phyloP scores from a whole-genome alignment of 2,329 filamentous ascomycete species.

The Ophiostoma sp. region DNA sequence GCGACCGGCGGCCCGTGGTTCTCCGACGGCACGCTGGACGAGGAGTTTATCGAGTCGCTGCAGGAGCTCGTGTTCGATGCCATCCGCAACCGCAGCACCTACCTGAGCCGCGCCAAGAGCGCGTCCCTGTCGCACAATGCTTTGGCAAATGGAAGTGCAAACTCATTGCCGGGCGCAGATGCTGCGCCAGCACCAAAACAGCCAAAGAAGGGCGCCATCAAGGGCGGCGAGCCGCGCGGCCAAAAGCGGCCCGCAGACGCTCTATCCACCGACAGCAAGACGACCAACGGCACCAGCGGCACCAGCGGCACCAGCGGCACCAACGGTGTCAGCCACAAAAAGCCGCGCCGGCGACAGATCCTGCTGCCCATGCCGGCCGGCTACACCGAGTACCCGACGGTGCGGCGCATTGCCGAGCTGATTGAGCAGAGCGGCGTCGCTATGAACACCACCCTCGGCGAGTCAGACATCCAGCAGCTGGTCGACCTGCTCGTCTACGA shows the following conservation, averaged over 20 bases:
- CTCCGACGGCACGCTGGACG: constrained; percentile 83
- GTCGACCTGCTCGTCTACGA: constrained; percentile 87
- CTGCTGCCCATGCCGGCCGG: constrained; percentile 56
- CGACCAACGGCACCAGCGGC: constrained; percentile 17
- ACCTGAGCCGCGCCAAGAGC: constrained; percentile 41
- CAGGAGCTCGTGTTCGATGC: constrained; percentile 67
- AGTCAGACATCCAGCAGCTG: constrained; percentile 76
- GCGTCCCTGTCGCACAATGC: not conserved
- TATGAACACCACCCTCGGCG: constrained; percentile 63
- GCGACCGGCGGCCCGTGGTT: constrained; percentile 95
- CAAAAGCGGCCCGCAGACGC: constrained; percentile 51
- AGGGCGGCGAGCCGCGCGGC: constrained; percentile 31
- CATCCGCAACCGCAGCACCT: constrained; percentile 67
- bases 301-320: constrained; percentile 8
- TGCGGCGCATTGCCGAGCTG: constrained; percentile 68
- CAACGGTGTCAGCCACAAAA: constrained; percentile 21
- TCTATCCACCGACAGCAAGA: constrained; percentile 34
- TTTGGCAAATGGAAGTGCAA: not conserved
- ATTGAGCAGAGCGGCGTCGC: constrained; percentile 66
- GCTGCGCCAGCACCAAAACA: constrained; percentile 16
- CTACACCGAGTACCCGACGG: constrained; percentile 74
- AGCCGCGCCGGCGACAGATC: constrained; percentile 32
- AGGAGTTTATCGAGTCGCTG: constrained; percentile 76
- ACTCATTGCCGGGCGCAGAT: not conserved
- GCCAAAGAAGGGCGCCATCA: constrained; percentile 43